Evolutionary conservation across 208 protist genomes (phyloP).

Genomic region (Sergeia podlipaevii): DNA sequence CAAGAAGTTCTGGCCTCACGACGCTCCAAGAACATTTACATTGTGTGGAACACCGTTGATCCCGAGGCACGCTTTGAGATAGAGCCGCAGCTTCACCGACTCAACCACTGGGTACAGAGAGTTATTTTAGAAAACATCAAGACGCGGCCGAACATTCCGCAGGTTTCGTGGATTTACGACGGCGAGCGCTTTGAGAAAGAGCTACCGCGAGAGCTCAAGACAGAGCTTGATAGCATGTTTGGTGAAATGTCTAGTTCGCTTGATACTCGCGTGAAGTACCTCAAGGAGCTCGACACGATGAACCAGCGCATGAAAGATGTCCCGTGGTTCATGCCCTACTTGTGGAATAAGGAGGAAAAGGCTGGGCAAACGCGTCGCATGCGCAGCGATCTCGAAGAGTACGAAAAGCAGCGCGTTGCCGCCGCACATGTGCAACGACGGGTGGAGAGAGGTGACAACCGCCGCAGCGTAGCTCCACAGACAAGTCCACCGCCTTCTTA

Average conservation of each 20-base stretch:
- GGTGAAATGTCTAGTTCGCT: conserved; percentile 68
- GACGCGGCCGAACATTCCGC: conserved; percentile 80
- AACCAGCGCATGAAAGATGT: conserved; percentile 89
- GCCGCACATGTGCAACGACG: conserved; percentile 24
- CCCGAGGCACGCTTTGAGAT: conserved; percentile 75
- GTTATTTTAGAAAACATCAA: conserved; percentile 76
- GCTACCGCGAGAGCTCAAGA: conserved; percentile 59
- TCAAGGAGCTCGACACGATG: conserved; percentile 88
- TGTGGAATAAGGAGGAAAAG: conserved; percentile 91
- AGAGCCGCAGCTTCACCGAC: conserved; percentile 77
- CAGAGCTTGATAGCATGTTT: conserved; percentile 63
- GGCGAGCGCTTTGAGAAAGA: conserved; percentile 72
- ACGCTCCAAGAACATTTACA: conserved; percentile 85
- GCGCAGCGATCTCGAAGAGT: conserved; percentile 72
- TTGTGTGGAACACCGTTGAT: conserved; percentile 91
- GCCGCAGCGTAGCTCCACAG: conserved; percentile 56
- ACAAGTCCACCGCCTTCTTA: conserved; percentile 72
- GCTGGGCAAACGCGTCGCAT: conserved; percentile 57
- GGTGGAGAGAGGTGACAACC: conserved; percentile 10
- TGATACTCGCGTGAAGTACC: conserved; percentile 82
- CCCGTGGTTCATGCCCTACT: conserved; percentile 93
- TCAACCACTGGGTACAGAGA: conserved; percentile 87
- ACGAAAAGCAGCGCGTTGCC: conserved; percentile 38
- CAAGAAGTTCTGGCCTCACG: conserved; percentile 83
- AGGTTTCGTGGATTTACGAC: conserved; percentile 87